Evolutionary conservation across 129 eudicot genomes (phyloP), one percentile per base, ranked within the genome.

Genomic region (Arctium minus): DNA sequence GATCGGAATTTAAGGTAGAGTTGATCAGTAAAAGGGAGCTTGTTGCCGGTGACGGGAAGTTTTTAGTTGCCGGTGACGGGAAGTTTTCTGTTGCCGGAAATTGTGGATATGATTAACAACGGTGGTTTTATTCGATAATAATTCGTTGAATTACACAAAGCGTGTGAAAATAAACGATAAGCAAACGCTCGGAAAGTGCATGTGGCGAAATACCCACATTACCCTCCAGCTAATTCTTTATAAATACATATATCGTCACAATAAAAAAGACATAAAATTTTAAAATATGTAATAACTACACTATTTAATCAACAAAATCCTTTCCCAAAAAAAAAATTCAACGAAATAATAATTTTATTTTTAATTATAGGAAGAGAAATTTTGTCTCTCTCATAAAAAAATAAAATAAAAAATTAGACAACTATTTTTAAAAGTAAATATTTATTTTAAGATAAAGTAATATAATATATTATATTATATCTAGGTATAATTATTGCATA

Each of bases 121-220:
- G 87, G 83, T 84, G 83, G 84, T 84, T 84, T 53, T 56, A 74
- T 73, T 74, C 7, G 12, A 30, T 56, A 3, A 56, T 81, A 35
- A 7, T 78, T 37, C 31, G 62, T 8, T 60, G 15, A 27, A 31
- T 73, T 73, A 35, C 80, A 56, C n/a, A 72, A 80, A 9, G 83
- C 56, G 73, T 77, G 79, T 77, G 79, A 39, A 77, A 30, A 72
- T 72, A 79, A 74, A 72, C 71, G 74, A 78, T 72, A 0, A 67
- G 70, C 7, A 64, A 77, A 73, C 10, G 9, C 3, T n/a, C 18
- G 37, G 83, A 84, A 84, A 78, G 2, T 78, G 17, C 80, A 2
- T 9, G 3, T 4, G 8, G 27, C 4, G 79, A 78, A 83, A 69
- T 83, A 5, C 69, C 79, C 2, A 15, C n/a, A 71, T 6, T 83